Base-by-base conservation (phyloP, 768 basidiomycete species). In the Chalciporus pseudorubinellus region DNA sequence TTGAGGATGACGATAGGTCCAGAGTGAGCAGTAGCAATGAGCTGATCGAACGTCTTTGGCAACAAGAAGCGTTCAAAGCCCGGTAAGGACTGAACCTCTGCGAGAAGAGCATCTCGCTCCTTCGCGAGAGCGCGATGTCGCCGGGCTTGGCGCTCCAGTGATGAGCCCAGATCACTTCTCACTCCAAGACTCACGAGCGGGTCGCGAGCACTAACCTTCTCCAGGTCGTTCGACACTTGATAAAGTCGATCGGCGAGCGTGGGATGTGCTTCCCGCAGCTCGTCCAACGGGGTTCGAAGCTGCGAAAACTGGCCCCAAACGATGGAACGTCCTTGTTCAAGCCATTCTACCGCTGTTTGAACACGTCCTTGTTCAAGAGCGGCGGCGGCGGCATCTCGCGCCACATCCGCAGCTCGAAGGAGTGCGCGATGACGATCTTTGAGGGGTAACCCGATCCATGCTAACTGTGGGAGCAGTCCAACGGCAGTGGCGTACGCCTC, bases 41-140 rank as follows among this genome's bases (percentile, higher is more conserved):
- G 45, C n/a, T 33, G 21, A 21, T 12, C 11, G 9, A 61, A 51
- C 34, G 48, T 55, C 13, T 48, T 53, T n/a, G 58, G 51, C 11
- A 50, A 43, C 39, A 66, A 51, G 55, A 66, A 65, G 24, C 51
- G 42, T 40, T 57, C 54, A 44, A 63, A 65, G 20, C 56, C 64
- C 12, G 59, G 39, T 19, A 56, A 31, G 26, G 52, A 33, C 41
- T 59, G 49, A 33, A 63, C 51, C 39, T 51, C 44, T 36, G 56
- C 56, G 18, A 66, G n/a, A 9, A 50, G 45, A 19, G 34, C 31
- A 18, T 57, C 41, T 51, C 62, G 62, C 39, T 61, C 50, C 26
- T 22, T 50, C 13, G 48, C 54, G 39, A 60, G 51, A 38, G 44
- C 31, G 34, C 51, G 55, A 44, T 45, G 55, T 26, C 49, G 57